A percentile compares a stretch with the other conserved stretches of the same genome.
These are phyloP conservation scores for Rhodotorula glutinis DNA, from an alignment of 1,284 basidiomycete species.

Conservation along the genomic window DNA sequence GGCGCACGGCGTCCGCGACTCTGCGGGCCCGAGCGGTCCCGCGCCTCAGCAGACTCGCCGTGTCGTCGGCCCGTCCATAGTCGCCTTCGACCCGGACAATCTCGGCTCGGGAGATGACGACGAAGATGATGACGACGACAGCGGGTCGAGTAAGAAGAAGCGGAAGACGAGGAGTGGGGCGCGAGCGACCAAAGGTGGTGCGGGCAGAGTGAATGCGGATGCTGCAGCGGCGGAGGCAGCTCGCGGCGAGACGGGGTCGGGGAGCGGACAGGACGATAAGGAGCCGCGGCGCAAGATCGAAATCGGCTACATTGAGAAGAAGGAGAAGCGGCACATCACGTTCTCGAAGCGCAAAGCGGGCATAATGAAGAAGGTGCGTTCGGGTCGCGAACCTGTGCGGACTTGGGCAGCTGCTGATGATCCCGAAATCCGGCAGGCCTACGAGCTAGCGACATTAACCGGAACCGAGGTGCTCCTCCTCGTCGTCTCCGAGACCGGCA, in stretches of 20 bases:
- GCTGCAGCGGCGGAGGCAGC: not conserved
- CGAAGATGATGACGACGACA: slow-evolving; percentile 32
- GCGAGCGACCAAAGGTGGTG: not conserved
- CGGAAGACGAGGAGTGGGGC: slow-evolving; percentile 2
- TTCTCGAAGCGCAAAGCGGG: slow-evolving; percentile 99
- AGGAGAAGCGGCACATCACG: slow-evolving; percentile 80
- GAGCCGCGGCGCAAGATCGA: slow-evolving; percentile 91
- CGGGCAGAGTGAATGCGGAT: slow-evolving; percentile 1
- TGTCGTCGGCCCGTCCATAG: slow-evolving; percentile 10
- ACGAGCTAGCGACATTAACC: slow-evolving; percentile 94
- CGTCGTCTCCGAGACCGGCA: slow-evolving; percentile 95
- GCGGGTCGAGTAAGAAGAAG: slow-evolving; percentile 30
- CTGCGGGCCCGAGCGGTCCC: not conserved
- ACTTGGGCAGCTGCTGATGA: not conserved
- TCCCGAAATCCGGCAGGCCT: slow-evolving; percentile 62
- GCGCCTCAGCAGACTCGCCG: not conserved
- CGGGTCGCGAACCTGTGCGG: slow-evolving; percentile 8
- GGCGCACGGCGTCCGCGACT: no score
- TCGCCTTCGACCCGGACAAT: slow-evolving; percentile 31
- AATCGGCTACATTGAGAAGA: slow-evolving; percentile 86
- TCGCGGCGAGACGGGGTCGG: not conserved
- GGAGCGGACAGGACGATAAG: slow-evolving; percentile 22
- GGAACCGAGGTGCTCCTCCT: slow-evolving; percentile 95
- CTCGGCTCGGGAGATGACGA: slow-evolving; percentile 33
- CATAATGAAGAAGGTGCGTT: slow-evolving; percentile 96